Percentiles rank a stretch among this genome's conserved stretches.
Evolutionary conservation across 805 yeast species (phyloP).

Genomic region (Jamesozyma spencerorum): DNA sequence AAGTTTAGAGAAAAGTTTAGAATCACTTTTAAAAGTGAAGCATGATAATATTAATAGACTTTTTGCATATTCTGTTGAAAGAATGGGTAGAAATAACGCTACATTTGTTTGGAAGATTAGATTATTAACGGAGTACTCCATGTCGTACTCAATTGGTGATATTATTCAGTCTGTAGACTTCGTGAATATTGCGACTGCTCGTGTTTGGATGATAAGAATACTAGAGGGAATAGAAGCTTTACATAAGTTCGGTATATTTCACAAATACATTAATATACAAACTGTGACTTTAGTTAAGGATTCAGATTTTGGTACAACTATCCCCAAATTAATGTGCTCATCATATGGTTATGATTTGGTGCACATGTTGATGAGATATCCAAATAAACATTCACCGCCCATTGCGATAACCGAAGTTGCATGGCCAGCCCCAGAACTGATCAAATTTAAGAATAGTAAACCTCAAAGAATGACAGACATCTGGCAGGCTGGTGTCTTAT

Average conservation of each 20-base stretch:
- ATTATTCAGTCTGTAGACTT: constrained; percentile 58
- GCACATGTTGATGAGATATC: constrained; percentile 32
- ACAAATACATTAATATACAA: constrained; percentile 55
- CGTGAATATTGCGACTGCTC: constrained; percentile 63
- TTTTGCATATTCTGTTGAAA: constrained; percentile 66
- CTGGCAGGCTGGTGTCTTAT: constrained; percentile 83
- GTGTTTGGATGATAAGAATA: constrained; percentile 82
- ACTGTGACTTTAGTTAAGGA: constrained; percentile 47
- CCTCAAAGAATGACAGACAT: constrained; percentile 80
- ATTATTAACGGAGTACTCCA: constrained; percentile 55
- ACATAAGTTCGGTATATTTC: constrained; percentile 78
- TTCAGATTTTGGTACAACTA: constrained; percentile 43
- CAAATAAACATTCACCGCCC: constrained; percentile 25
- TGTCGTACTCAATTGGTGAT: constrained; percentile 52
- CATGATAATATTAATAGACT: constrained; percentile 62
- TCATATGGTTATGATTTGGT: constrained; percentile 46
- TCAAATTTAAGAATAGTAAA: constrained; percentile 30
- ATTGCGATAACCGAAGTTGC: constrained; percentile 16
- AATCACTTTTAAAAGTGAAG: constrained; percentile 43
- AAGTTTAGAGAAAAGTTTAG: constrained; percentile 67
- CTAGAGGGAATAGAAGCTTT: constrained; percentile 76
- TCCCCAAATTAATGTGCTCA: constrained; percentile 51
- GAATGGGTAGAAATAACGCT: constrained; percentile 30
- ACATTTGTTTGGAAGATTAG: constrained; percentile 56
- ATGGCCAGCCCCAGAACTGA: constrained; percentile 80